Evolutionary conservation across 1,284 basidiomycete genomes (phyloP).

Genomic region (Phaffia rhodozyma): DNA sequence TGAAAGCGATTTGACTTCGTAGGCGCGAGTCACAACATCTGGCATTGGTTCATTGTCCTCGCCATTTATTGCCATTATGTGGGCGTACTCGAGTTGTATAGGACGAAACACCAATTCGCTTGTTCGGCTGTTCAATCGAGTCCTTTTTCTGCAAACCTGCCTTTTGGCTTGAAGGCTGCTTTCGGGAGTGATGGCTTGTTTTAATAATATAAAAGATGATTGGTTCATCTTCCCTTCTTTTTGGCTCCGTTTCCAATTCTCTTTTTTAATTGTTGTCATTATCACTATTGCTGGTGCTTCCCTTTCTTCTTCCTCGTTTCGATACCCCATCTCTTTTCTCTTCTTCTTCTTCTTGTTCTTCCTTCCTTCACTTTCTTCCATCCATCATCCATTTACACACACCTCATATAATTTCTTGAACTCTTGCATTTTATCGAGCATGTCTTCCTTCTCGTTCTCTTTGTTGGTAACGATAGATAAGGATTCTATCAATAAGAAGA

Average conservation of each 20-base stretch:
- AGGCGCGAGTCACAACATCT: constrained; percentile 70
- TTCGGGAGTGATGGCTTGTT: not conserved
- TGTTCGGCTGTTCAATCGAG: constrained; percentile 27
- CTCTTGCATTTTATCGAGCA: too few species aligned
- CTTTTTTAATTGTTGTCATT: not conserved
- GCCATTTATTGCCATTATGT: constrained; percentile 38
- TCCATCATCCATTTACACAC: not conserved
- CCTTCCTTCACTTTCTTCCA: not conserved
- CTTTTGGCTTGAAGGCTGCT: not conserved
- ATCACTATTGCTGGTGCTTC: not conserved
- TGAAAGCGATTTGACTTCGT: constrained; percentile 43
- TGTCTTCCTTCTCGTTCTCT: too few species aligned
- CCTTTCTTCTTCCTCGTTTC: not conserved
- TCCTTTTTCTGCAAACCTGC: not conserved
- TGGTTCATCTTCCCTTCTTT: constrained; percentile 11
- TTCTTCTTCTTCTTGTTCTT: not conserved
- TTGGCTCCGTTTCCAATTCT: not conserved
- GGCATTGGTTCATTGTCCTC: constrained; percentile 74
- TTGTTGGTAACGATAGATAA: too few species aligned
- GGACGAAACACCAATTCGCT: constrained; percentile 25
- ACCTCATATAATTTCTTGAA: not conserved
- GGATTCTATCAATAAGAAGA: too few species aligned
- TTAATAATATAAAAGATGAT: constrained; percentile 28
- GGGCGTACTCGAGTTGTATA: constrained; percentile 30
- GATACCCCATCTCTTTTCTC: not conserved